Percentiles rank a stretch among this genome's conserved stretches.
phyloP scores from a whole-genome alignment of 192 early-diverging fungal species.

The Rhizoclosmatium globosum region DNA sequence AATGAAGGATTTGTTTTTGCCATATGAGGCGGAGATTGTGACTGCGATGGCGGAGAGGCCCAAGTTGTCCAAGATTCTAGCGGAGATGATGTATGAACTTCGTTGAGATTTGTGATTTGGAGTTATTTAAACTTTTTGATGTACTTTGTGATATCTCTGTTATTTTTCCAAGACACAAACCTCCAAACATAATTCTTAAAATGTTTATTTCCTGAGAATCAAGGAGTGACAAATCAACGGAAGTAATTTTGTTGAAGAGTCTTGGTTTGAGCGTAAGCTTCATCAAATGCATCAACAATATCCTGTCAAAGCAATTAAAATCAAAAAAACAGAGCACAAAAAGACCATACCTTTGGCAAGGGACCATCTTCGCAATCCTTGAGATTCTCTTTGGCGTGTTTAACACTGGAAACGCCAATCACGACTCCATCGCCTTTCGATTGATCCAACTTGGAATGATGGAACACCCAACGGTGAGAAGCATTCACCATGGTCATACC shows the following conservation, averaged over 20 bases:
- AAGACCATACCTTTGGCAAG: conserved; percentile 48
- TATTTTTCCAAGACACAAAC: no score
- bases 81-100: conserved; percentile 34
- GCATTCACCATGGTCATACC: conserved; percentile 47
- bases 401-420: conserved; percentile 54
- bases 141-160: no score
- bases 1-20: conserved; percentile 41
- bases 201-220: no score
- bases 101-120: background rate
- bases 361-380: conserved; percentile 58
- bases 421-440: conserved; percentile 55
- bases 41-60: conserved; percentile 28
- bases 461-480: conserved; percentile 56
- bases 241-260: conserved; percentile 17
- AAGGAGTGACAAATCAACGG: conserved; percentile 20
- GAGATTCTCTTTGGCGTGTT: conserved; percentile 59
- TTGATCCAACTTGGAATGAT: conserved; percentile 53
- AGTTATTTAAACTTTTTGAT: no score
- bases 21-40: conserved; percentile 31
- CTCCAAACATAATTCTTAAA: no score
- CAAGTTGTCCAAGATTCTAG: conserved; percentile 26
- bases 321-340: background rate
- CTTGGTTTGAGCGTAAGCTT: conserved; percentile 58
- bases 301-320: conserved; percentile 7
- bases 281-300: conserved; percentile 62